Percentiles rank a stretch among this genome's conserved stretches.
Evolutionary conservation across 805 yeast genomes (phyloP).

Genomic region (Lipomyces kockii): DNA sequence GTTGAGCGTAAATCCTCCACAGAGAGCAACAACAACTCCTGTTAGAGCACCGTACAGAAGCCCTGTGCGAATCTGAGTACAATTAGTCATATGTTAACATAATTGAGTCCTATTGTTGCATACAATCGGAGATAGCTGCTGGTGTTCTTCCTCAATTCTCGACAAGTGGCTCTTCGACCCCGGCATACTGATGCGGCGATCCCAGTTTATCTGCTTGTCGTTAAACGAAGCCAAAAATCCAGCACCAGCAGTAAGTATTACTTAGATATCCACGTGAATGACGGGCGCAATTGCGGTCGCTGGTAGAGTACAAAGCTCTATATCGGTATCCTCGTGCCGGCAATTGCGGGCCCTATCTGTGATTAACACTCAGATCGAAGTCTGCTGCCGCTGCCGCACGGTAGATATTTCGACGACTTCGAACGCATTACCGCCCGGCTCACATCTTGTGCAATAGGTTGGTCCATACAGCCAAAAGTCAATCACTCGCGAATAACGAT

Average conservation of each 20-base stretch:
- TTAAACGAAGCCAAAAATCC: neutral
- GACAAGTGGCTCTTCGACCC: neutral
- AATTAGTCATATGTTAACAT: neutral
- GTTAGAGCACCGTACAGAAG: conserved; percentile 16
- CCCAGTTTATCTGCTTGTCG: neutral
- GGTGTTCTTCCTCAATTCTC: conserved; percentile 3
- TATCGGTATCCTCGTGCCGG: too few relatives aligned
- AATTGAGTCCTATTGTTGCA: neutral
- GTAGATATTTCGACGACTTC: neutral
- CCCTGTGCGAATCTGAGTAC: conserved; percentile 15
- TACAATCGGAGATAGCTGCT: conserved; percentile 4
- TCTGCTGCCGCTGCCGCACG: neutral
- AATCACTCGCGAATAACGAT: neutral
- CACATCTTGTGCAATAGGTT: neutral
- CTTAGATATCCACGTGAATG: neutral
- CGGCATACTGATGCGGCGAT: neutral
- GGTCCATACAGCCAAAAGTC: neutral
- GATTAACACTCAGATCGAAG: too few relatives aligned
- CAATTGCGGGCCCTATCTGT: too few relatives aligned
- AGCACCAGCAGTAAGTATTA: neutral
- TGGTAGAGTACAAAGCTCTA: neutral
- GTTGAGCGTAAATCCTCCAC: conserved; percentile 8
- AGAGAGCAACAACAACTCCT: conserved; percentile 21
- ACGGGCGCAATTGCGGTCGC: neutral
- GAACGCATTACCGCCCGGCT: neutral